A percentile compares a stretch with the other conserved stretches of the same genome.
Evolutionary conservation across 2,329 filamentous ascomycete genomes (phyloP).

Genomic region (Neopestalotiopsis clavispora): DNA sequence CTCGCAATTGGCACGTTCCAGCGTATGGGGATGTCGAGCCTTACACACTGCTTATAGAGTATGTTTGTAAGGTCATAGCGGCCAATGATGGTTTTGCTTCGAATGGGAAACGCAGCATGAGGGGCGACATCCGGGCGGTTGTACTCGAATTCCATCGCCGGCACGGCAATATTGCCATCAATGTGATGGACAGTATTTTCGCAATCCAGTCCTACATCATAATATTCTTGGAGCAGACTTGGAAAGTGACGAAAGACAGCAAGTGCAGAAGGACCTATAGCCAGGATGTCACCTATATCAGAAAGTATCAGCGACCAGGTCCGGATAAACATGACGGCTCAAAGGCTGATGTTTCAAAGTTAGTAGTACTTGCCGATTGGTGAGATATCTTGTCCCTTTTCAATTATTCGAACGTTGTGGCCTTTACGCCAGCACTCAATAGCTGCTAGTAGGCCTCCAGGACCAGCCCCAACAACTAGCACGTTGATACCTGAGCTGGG

Average conservation of each 20-base stretch:
- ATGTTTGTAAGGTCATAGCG: not conserved
- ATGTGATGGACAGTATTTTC: not conserved
- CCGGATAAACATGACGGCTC: no score
- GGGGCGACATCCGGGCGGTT: not conserved
- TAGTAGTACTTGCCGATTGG: not conserved
- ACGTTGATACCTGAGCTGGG: conserved; percentile 16
- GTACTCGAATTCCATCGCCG: not conserved
- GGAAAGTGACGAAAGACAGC: conserved; percentile 3
- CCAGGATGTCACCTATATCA: conserved; percentile 3
- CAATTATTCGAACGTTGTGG: conserved; percentile 22
- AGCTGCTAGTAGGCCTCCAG: conserved; percentile 21
- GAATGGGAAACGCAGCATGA: conserved; percentile 11
- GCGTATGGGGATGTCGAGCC: not conserved
- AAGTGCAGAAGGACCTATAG: not conserved
- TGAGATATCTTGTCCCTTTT: not conserved
- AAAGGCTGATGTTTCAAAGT: not conserved
- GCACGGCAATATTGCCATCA: not conserved
- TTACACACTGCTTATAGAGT: not conserved
- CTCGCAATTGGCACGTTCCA: conserved; percentile 9
- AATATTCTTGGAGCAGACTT: conserved; percentile 5
- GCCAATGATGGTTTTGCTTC: not conserved
- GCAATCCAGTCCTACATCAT: not conserved
- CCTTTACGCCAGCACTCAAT: conserved; percentile 27
- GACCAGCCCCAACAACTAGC: conserved; percentile 21
- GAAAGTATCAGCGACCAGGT: no score